These are phyloP conservation scores for Naegleria gruberi DNA, from an alignment of 208 protist species.

Conservation along the genomic window DNA sequence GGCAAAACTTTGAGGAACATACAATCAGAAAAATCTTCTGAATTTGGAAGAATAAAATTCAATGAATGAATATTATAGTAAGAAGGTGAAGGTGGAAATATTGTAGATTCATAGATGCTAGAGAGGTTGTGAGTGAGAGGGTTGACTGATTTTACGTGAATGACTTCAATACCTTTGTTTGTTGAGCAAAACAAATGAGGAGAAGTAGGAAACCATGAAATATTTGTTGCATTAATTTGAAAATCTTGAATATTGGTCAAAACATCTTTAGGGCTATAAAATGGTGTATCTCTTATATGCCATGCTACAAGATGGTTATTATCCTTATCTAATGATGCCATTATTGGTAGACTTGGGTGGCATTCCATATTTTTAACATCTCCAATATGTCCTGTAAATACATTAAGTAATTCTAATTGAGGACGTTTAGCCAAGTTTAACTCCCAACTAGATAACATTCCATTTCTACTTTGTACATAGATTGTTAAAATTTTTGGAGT, in stretches of 20 bases:
- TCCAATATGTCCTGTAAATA: background rate
- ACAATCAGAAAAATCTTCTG: background rate
- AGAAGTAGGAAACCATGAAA: background rate
- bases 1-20: background rate
- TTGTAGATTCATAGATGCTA: background rate
- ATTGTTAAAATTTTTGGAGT: background rate
- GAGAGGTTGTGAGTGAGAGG: background rate
- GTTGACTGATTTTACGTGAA: background rate
- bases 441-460: background rate
- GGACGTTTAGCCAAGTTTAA: background rate
- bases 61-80: background rate
- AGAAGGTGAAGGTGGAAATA: background rate
- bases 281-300: background rate
- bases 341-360: background rate
- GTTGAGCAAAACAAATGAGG: background rate
- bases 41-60: background rate
- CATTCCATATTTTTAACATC: background rate
- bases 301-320: background rate
- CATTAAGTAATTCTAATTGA: background rate
- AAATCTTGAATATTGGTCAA: slow-evolving; percentile 11
- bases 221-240: background rate
- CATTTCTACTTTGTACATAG: background rate
- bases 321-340: background rate
- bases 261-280: background rate
- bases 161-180: background rate